phyloP scores from a whole-genome alignment of 83 land plant species.

The Diphasiastrum complanatum region DNA sequence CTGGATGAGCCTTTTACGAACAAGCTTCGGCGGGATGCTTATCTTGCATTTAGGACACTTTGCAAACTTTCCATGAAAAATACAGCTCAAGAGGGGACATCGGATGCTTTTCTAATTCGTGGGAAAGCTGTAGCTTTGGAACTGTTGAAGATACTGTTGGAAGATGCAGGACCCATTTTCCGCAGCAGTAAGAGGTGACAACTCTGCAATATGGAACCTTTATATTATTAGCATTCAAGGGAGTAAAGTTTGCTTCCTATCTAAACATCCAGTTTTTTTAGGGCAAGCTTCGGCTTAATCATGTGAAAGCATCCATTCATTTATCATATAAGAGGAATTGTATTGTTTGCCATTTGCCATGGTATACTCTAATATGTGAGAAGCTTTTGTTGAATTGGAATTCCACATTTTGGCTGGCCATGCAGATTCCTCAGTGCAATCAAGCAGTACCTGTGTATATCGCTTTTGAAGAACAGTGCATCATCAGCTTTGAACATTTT shows the following conservation, averaged over 20 bases:
- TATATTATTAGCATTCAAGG: no score
- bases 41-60: conserved; percentile 87
- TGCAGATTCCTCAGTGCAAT: conserved; percentile 96
- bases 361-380: no score
- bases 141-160: conserved; percentile 90
- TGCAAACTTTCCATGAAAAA: conserved; percentile 97
- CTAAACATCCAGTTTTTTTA: not conserved
- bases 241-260: conserved; percentile 10
- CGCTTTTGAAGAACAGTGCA: conserved; percentile 93
- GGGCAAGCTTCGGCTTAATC: no score
- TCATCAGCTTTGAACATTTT: conserved; percentile 84
- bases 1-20: conserved; percentile 89
- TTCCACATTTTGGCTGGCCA: not conserved
- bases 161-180: conserved; percentile 96
- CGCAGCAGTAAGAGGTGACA: conserved; percentile 99
- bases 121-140: conserved; percentile 96
- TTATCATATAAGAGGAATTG: no score
- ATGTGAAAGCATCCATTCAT: no score
- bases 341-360: no score
- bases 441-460: conserved; percentile 91
- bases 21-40: conserved; percentile 93
- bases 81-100: conserved; percentile 75
- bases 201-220: no score
- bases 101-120: conserved; percentile 73
- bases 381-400: not conserved